phyloP scores from a whole-genome alignment of 257 asterid genomes.

The Nicotiana obtusifolia region DNA sequence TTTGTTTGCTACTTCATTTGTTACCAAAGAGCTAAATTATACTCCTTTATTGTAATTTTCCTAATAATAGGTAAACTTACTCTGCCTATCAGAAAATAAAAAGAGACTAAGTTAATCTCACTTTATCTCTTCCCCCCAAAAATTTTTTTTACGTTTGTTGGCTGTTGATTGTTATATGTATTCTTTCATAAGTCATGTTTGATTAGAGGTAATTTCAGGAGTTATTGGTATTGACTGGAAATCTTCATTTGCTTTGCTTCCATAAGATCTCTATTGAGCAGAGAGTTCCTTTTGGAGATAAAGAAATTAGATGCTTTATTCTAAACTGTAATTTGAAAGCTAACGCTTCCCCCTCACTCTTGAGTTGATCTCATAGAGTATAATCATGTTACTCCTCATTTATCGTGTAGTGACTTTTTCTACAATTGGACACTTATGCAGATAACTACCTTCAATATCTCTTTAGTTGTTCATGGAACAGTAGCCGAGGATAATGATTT shows the following conservation, averaged over 20 bases:
- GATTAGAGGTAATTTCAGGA: not conserved
- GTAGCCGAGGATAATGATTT: conserved; percentile 78
- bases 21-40: not conserved
- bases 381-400: conserved; percentile 10
- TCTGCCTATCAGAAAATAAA: not conserved
- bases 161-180: not conserved
- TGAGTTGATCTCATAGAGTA: not conserved
- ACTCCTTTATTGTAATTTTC: not conserved
- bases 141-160: not conserved
- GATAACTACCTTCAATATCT: conserved; percentile 82
- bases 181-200: not conserved
- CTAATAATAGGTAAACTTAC: not conserved
- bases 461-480: conserved; percentile 84
- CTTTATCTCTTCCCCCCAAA: not conserved
- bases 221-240: not conserved
- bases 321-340: not conserved
- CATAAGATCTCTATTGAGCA: not conserved
- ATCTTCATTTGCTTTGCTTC: not conserved
- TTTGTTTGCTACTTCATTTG: not conserved
- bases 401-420: not conserved
- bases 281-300: not conserved
- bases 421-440: conserved; percentile 24
- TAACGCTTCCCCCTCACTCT: not conserved
- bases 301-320: not conserved
- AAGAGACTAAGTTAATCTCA: not conserved